These are phyloP conservation scores for Debaryomyces subglobosus DNA, from an alignment of 1,139 yeast species.

Conservation along the genomic window DNA sequence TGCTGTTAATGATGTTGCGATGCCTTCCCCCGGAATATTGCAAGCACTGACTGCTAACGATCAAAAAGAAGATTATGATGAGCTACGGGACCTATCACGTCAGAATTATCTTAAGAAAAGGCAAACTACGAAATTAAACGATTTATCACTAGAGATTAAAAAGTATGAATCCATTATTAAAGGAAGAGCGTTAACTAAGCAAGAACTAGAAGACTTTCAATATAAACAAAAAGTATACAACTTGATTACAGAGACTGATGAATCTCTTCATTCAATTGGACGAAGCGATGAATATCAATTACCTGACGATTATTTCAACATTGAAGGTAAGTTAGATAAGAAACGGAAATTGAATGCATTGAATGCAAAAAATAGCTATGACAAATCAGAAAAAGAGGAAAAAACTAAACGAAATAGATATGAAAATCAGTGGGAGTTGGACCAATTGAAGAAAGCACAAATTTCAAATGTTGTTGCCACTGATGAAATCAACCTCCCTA, in stretches of 20 bases:
- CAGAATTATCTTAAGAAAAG: constrained; percentile 37
- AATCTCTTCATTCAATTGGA: constrained; percentile 29
- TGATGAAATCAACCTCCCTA: constrained; percentile 51
- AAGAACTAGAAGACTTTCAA: constrained; percentile 55
- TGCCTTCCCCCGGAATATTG: constrained; percentile 1
- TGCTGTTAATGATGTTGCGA: constrained; percentile 1
- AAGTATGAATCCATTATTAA: constrained; percentile 43
- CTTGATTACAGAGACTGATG: constrained; percentile 37
- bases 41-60: background rate
- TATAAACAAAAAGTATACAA: constrained; percentile 50
- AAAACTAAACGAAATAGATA: constrained; percentile 24
- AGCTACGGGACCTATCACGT: constrained; percentile 19
- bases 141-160: constrained; percentile 41
- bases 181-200: constrained; percentile 31
- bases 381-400: constrained; percentile 17
- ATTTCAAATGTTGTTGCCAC: constrained; percentile 25
- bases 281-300: constrained; percentile 44
- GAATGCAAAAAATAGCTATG: constrained; percentile 36
- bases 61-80: constrained; percentile 6
- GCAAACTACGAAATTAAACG: constrained; percentile 24
- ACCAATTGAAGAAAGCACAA: constrained; percentile 58
- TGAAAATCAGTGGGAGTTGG: constrained; percentile 65
- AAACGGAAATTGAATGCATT: constrained; percentile 47
- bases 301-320: constrained; percentile 59
- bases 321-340: constrained; percentile 54